phyloP scores from a whole-genome alignment of 805 yeast species.

The Candida railenensis region DNA sequence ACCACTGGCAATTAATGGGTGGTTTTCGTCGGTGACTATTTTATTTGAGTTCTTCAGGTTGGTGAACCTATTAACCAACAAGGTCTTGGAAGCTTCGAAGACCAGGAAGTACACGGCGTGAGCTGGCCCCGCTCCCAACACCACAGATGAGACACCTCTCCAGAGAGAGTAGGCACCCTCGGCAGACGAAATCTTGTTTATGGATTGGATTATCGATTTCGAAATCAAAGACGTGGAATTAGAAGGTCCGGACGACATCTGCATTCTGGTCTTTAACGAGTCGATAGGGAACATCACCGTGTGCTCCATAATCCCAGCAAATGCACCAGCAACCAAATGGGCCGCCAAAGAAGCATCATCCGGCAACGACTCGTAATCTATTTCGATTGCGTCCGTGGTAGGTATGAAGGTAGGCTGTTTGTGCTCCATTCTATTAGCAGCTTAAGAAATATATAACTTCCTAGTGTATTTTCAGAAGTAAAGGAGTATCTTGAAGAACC shows the following conservation, averaged over 20 bases:
- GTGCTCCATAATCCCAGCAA: constrained; percentile 99
- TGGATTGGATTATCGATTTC: constrained; percentile 58
- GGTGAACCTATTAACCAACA: constrained; percentile 45
- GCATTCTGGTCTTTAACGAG: constrained; percentile 96
- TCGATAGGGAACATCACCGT: constrained; percentile 96
- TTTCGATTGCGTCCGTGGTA: constrained; percentile 44
- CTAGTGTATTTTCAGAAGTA: not conserved
- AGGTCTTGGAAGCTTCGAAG: constrained; percentile 75
- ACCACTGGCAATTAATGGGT: constrained; percentile 77
- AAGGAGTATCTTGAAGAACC: no score
- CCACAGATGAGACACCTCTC: constrained; percentile 91
- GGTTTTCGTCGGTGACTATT: constrained; percentile 61
- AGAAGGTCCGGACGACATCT: constrained; percentile 37
- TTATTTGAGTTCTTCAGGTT: constrained; percentile 30
- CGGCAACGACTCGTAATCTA: constrained; percentile 92
- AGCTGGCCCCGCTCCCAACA: constrained; percentile 98
- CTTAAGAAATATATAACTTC: not conserved
- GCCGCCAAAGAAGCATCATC: constrained; percentile 78
- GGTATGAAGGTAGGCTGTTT: constrained; percentile 19
- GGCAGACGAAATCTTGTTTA: constrained; percentile 72
- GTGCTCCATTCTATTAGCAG: constrained; percentile 26
- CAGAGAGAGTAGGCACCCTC: constrained; percentile 90
- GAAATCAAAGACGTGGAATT: constrained; percentile 14
- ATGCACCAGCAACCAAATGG: constrained; percentile 90
- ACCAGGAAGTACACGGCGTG: constrained; percentile 97